phyloP scores from a whole-genome alignment of 129 eudicot genomes.

The Chrysanthemum lavandulifolium region DNA sequence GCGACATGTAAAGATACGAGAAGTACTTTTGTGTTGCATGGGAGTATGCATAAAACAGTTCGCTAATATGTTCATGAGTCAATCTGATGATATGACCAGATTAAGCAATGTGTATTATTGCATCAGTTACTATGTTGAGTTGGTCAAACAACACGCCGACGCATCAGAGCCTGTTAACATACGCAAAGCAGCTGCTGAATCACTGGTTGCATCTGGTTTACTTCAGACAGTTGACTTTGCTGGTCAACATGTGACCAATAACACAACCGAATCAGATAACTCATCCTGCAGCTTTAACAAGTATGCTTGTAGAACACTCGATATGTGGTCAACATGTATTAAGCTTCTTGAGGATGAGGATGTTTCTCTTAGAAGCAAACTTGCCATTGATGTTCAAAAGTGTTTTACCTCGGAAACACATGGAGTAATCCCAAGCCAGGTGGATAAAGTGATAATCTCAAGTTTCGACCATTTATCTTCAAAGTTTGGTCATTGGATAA shows the following conservation, averaged over 20 bases:
- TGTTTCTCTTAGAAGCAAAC: constrained; percentile 62
- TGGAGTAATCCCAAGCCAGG: constrained; percentile 66
- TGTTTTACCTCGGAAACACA: constrained; percentile 34
- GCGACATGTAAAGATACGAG: constrained; percentile 68
- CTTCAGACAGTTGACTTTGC: constrained; percentile 59
- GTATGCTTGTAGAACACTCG: constrained; percentile 60
- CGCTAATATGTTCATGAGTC: constrained; percentile 35
- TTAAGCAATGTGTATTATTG: constrained; percentile 40
- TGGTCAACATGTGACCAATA: constrained; percentile 41
- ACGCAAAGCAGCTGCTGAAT: constrained; percentile 90
- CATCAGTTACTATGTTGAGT: constrained; percentile 55
- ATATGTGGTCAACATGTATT: constrained; percentile 73
- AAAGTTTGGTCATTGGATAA: constrained; percentile 63
- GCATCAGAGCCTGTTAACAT: constrained; percentile 86
- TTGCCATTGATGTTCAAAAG: constrained; percentile 68
- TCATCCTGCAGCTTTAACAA: constrained; percentile 11
- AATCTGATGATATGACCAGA: constrained; percentile 31
- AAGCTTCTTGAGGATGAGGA: constrained; percentile 97
- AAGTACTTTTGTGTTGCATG: constrained; percentile 79
- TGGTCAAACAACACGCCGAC: constrained; percentile 54
- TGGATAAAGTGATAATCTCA: constrained; percentile 76
- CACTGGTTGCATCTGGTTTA: constrained; percentile 81
- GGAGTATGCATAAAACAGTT: constrained; percentile 73
- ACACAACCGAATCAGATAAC: constrained; percentile 22
- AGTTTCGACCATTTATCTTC: constrained; percentile 74